Evolutionary conservation across 2,329 filamentous ascomycete species (phyloP).

Genomic region (Paraconiothyrium brasiliense): DNA sequence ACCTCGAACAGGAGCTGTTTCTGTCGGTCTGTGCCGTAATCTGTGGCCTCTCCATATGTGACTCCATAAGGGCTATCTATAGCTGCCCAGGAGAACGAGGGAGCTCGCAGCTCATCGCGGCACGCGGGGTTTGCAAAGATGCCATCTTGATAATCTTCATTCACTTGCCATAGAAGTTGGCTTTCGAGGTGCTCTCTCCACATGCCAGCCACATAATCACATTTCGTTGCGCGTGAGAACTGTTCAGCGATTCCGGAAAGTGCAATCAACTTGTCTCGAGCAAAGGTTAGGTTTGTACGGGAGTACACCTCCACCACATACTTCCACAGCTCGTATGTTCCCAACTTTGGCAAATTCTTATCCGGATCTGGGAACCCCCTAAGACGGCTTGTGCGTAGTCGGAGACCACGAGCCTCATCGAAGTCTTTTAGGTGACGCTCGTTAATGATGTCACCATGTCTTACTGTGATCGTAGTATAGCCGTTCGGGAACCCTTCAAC

Average conservation of each 20-base stretch:
- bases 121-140: conserved; percentile 8
- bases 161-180: conserved; percentile 27
- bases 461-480: conserved; percentile 13
- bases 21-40: background rate
- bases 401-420: background rate
- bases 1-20: conserved; percentile 3
- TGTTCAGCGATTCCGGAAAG: conserved; percentile 25
- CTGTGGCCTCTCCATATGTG: conserved; percentile 22
- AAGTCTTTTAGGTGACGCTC: conserved; percentile 18
- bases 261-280: conserved; percentile 27
- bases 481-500: conserved; percentile 21
- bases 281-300: conserved; percentile 18
- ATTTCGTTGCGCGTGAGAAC: conserved; percentile 6
- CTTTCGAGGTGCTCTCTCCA: conserved; percentile 24
- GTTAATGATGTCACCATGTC: conserved; percentile 7
- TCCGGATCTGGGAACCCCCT: conserved; percentile 13
- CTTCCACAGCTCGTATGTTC: conserved; percentile 22
- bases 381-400: conserved; percentile 5
- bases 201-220: conserved; percentile 25
- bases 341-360: conserved; percentile 6
- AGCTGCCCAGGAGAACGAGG: conserved; percentile 27
- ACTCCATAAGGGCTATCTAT: conserved; percentile 21
- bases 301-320: conserved; percentile 27
- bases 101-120: conserved; percentile 16
- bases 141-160: conserved; percentile 13